Conservation (phyloP, 805 yeast species). For the Nadsonia fulvescens region DNA sequence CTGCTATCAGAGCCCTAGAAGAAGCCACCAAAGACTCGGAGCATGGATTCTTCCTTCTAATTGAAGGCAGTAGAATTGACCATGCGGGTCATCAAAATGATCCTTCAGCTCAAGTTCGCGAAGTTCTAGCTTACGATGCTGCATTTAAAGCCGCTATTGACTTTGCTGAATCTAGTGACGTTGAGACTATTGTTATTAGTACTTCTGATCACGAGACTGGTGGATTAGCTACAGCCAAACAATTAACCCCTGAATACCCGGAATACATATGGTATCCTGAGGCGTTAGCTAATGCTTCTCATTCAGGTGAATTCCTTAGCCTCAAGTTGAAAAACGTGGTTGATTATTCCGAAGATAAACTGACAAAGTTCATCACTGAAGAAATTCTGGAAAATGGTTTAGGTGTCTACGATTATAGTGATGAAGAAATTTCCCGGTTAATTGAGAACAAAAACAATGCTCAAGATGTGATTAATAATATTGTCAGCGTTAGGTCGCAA, state of each 20-base stretch:
- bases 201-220: conserved; percentile 96
- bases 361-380: conserved; percentile 29
- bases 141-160: conserved; percentile 61
- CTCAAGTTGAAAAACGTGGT: conserved; percentile 23
- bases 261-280: conserved; percentile 82
- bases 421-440: conserved; percentile 33
- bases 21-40: conserved; percentile 56
- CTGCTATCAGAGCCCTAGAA: conserved; percentile 53
- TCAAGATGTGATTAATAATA: conserved; percentile 38
- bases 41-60: conserved; percentile 67
- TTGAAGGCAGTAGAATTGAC: conserved; percentile 88
- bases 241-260: conserved; percentile 50
- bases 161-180: conserved; percentile 47
- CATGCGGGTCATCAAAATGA: conserved; percentile 92
- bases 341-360: conserved; percentile 8
- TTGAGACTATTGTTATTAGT: conserved; percentile 61
- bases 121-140: conserved; percentile 71
- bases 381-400: conserved; percentile 45
- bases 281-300: conserved; percentile 46
- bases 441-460: conserved; percentile 19
- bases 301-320: conserved; percentile 59
- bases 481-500: conserved; percentile 68
- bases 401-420: conserved; percentile 42
- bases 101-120: conserved; percentile 87
- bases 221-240: conserved; percentile 78